Evolutionary conservation across 441 rosid genomes (phyloP).

Genomic region (Breynia disticha): DNA sequence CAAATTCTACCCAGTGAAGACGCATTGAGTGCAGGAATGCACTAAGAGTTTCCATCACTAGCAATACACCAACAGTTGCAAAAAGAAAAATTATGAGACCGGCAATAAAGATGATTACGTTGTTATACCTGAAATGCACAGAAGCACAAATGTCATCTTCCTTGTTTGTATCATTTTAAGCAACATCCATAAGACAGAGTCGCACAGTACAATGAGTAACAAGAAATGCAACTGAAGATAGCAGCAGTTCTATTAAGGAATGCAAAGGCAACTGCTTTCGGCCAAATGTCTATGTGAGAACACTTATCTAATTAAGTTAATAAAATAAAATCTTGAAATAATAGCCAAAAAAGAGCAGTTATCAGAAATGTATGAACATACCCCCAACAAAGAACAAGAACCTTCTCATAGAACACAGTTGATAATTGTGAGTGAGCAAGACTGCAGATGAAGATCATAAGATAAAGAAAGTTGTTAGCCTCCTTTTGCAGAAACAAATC

Average conservation of each 20-base stretch:
- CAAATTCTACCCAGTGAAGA: constrained; percentile 97
- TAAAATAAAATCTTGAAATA: background rate
- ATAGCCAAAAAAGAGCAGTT: background rate
- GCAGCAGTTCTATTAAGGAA: no score
- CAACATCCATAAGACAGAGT: no score
- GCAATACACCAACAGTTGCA: constrained; percentile 84
- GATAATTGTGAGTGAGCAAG: constrained; percentile 94
- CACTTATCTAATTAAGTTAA: no score
- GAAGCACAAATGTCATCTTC: background rate
- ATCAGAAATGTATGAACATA: constrained; percentile 22
- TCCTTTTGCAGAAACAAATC: background rate
- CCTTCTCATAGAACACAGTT: constrained; percentile 88
- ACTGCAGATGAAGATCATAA: constrained; percentile 29
- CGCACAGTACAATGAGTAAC: background rate
- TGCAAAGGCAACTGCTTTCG: no score
- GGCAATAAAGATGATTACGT: constrained; percentile 42
- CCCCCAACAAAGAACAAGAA: constrained; percentile 83
- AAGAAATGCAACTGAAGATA: background rate
- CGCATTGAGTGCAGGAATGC: constrained; percentile 90
- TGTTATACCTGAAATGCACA: constrained; percentile 53
- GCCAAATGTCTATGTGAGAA: no score
- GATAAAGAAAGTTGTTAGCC: constrained; percentile 4
- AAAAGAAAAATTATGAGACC: constrained; percentile 61
- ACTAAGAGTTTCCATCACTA: constrained; percentile 93
- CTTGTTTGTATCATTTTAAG: no score